Percentiles rank a stretch among this genome's conserved stretches.
phyloP scores from a whole-genome alignment of 2,329 filamentous ascomycete species.

The Penicillium verrucosum region DNA sequence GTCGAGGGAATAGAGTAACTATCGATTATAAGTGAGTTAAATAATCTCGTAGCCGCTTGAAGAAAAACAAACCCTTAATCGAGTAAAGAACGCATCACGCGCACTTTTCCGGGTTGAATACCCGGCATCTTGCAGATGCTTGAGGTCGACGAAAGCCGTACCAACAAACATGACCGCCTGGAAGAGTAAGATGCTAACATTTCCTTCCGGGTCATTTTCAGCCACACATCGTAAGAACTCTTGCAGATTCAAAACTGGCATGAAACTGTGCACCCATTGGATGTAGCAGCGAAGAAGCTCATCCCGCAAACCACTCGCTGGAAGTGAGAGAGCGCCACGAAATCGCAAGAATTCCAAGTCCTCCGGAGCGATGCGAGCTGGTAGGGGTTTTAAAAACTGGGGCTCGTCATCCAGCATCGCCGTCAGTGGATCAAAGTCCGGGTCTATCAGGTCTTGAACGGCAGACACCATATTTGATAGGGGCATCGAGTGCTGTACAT shows the following conservation, averaged over 20 bases:
- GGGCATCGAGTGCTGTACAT: conserved; percentile 32
- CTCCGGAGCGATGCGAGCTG: conserved; percentile 68
- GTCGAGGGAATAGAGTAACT: conserved; percentile 87
- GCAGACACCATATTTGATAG: conserved; percentile 39
- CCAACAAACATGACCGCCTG: conserved; percentile 93
- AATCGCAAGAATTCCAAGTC: conserved; percentile 74
- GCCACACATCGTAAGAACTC: conserved; percentile 54
- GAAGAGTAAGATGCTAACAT: conserved; percentile 77
- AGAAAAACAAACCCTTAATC: conserved; percentile 62
- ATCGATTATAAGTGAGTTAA: conserved; percentile 12
- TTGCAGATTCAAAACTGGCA: conserved; percentile 72
- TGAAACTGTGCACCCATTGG: conserved; percentile 84
- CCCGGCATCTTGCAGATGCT: conserved; percentile 68
- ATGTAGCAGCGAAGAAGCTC: conserved; percentile 75
- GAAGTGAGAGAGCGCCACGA: conserved; percentile 76
- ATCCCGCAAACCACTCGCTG: conserved; percentile 64
- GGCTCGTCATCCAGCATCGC: conserved; percentile 42
- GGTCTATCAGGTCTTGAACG: conserved; percentile 39
- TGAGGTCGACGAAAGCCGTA: conserved; percentile 76
- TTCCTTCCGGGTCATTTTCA: conserved; percentile 63
- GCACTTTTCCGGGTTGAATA: conserved; percentile 73
- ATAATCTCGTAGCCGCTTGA: neutral
- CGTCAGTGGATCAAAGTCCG: conserved; percentile 38
- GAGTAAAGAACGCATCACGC: conserved; percentile 78
- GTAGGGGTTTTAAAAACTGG: conserved; percentile 72